Conservation (phyloP, 805 yeast species). For the Priceomyces medius region DNA sequence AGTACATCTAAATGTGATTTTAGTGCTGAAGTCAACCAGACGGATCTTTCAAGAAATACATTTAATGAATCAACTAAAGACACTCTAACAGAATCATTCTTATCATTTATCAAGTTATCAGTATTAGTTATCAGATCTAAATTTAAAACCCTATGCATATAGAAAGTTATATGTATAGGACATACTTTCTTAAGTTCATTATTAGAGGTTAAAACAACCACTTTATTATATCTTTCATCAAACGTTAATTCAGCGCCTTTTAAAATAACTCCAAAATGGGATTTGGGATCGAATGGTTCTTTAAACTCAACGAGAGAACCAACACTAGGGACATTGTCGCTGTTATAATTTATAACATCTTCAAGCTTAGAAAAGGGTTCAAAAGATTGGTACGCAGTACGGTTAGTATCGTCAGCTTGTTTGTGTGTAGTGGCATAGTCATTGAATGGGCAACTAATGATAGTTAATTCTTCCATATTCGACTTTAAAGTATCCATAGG, state of each 20-base stretch:
- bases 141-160: slow-evolving; percentile 25
- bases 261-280: slow-evolving; percentile 38
- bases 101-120: slow-evolving; percentile 21
- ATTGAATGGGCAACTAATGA: neutral
- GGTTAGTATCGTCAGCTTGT: neutral
- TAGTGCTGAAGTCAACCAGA: slow-evolving; percentile 12
- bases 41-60: slow-evolving; percentile 22
- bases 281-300: slow-evolving; percentile 12
- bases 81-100: slow-evolving; percentile 15
- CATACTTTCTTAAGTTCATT: slow-evolving; percentile 29
- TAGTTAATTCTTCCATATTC: neutral
- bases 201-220: slow-evolving; percentile 30
- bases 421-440: neutral
- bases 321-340: slow-evolving; percentile 15
- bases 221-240: slow-evolving; percentile 29
- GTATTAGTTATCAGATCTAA: slow-evolving; percentile 16
- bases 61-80: slow-evolving; percentile 22
- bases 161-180: slow-evolving; percentile 31
- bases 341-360: slow-evolving; percentile 6
- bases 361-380: slow-evolving; percentile 5
- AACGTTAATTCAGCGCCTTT: slow-evolving; percentile 30
- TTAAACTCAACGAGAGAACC: slow-evolving; percentile 44
- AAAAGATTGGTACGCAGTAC: neutral
- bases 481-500: neutral
- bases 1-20: slow-evolving; percentile 16